phyloP scores from a whole-genome alignment of 345 rosid species.

The Ceriops decandra region DNA sequence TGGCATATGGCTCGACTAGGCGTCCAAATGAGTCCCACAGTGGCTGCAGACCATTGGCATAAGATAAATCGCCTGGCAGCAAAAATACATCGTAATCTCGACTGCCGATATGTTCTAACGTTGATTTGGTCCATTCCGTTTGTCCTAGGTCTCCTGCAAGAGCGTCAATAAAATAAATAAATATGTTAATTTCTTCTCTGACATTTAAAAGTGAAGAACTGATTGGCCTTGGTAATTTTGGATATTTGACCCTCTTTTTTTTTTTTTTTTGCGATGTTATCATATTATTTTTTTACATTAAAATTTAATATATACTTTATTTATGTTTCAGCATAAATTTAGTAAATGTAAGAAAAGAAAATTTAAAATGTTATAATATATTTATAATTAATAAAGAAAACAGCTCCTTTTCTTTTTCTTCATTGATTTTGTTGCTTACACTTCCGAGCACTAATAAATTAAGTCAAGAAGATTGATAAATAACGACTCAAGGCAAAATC shows the following conservation, averaged over 20 bases:
- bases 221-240: no score
- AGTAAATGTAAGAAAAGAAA: no score
- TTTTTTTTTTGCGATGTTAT: no score
- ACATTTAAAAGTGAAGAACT: no score
- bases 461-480: not conserved
- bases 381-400: not conserved
- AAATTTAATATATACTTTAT: no score
- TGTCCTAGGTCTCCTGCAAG: constrained; percentile 84
- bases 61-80: constrained; percentile 77
- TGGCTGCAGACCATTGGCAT: constrained; percentile 67
- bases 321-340: no score
- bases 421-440: not conserved
- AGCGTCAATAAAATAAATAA: not conserved
- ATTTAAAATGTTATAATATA: no score
- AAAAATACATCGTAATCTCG: constrained; percentile 68
- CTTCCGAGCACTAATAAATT: not conserved
- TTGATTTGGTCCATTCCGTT: constrained; percentile 78
- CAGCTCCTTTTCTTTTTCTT: not conserved
- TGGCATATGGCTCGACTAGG: constrained; percentile 70
- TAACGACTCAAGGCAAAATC: not conserved
- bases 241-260: no score
- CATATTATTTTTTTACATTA: no score
- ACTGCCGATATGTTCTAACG: constrained; percentile 46
- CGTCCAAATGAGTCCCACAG: constrained; percentile 96
- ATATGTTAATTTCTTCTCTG: no score